Conservation (phyloP, 2,329 filamentous ascomycete genomes). For the Proliferodiscus dingleyae region DNA sequence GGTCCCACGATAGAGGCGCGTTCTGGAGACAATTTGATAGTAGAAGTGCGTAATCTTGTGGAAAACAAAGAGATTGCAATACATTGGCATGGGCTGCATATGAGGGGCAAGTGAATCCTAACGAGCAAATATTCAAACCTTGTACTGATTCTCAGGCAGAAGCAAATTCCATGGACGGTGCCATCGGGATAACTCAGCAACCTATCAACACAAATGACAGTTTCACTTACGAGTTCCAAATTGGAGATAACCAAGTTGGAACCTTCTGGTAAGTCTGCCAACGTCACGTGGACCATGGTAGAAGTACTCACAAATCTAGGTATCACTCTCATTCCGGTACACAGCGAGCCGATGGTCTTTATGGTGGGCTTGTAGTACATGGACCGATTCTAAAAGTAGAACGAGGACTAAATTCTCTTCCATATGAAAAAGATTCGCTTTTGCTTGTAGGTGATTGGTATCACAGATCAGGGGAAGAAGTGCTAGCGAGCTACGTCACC, state of each 20-base stretch:
- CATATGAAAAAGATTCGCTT: too few species aligned
- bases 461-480: constrained; percentile 36
- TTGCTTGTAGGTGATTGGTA: constrained; percentile 48
- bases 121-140: neutral
- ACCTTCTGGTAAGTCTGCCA: constrained; percentile 16
- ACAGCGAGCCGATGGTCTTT: constrained; percentile 40
- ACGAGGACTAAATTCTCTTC: constrained; percentile 38
- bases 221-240: constrained; percentile 16
- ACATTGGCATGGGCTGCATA: constrained; percentile 40
- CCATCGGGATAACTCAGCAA: constrained; percentile 13
- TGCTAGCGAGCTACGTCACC: constrained; percentile 39
- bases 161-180: constrained; percentile 16
- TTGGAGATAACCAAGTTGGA: constrained; percentile 11
- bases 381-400: constrained; percentile 24
- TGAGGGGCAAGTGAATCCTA: constrained; percentile 3
- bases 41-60: constrained; percentile 38
- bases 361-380: constrained; percentile 42
- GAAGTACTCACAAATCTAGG: constrained; percentile 32
- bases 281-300: neutral
- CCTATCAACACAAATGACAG: constrained; percentile 4
- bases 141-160: constrained; percentile 16
- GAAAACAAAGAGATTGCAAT: constrained; percentile 29
- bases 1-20: constrained; percentile 42
- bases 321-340: constrained; percentile 41
- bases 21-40: constrained; percentile 38